Percentiles rank a stretch among this genome's conserved stretches.
Evolutionary conservation across 768 basidiomycete genomes (phyloP).

Genomic region (Postia placenta): DNA sequence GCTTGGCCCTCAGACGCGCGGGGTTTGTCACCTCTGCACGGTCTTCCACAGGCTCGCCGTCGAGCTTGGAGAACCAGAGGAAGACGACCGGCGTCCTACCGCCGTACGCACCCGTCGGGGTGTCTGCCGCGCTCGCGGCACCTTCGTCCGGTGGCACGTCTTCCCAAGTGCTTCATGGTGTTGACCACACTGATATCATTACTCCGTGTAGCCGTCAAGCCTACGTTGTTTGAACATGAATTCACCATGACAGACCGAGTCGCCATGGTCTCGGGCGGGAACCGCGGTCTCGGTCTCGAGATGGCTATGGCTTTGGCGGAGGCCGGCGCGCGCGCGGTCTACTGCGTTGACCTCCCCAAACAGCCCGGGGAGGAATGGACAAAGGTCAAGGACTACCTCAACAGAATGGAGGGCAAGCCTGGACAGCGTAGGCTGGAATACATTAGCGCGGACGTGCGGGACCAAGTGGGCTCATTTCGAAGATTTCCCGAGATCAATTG

Average conservation of each 20-base stretch:
- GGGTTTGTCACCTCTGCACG: constrained; percentile 9
- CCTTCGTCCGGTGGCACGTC: constrained; percentile 53
- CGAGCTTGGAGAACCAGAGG: constrained; percentile 20
- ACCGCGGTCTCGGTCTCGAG: constrained; percentile 69
- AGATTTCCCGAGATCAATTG: background rate
- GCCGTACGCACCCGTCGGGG: constrained; percentile 56
- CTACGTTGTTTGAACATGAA: constrained; percentile 21
- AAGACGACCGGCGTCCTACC: constrained; percentile 35
- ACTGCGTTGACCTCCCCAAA: constrained; percentile 60
- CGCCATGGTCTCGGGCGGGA: constrained; percentile 33
- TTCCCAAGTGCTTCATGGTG: constrained; percentile 23
- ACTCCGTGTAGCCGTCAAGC: constrained; percentile 13
- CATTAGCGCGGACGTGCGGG: constrained; percentile 54
- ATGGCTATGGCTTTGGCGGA: constrained; percentile 72
- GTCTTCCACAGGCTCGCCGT: constrained; percentile 8
- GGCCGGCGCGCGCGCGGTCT: constrained; percentile 59
- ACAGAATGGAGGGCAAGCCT: constrained; percentile 15
- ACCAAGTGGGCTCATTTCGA: constrained; percentile 36
- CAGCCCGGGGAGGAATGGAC: constrained; percentile 53
- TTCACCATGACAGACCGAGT: constrained; percentile 29
- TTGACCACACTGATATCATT: background rate
- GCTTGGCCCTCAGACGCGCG: constrained; percentile 4
- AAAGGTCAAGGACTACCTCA: constrained; percentile 41
- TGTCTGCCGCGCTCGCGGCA: constrained; percentile 44
- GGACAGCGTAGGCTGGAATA: constrained; percentile 47